These are phyloP conservation scores for Fonsecaea pedrosoi DNA, from an alignment of 2,329 filamentous ascomycete species.

Conservation along the genomic window DNA sequence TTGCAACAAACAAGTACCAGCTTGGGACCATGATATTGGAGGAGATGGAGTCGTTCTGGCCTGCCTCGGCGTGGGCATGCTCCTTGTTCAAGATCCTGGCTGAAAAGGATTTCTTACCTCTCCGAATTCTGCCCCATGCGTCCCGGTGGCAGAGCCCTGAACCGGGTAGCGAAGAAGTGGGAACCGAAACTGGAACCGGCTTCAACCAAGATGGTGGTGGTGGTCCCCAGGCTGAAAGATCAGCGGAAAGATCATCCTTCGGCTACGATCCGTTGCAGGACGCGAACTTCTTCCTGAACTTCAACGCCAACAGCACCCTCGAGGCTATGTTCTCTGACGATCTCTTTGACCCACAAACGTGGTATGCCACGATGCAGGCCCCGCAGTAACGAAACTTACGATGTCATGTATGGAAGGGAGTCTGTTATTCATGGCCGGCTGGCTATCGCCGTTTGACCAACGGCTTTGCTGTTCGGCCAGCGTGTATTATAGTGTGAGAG, in stretches of 20 bases:
- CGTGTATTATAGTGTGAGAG: no score
- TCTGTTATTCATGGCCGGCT: not conserved
- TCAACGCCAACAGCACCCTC: not conserved
- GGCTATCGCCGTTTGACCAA: no score
- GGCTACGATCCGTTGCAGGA: not conserved
- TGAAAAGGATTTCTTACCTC: not conserved
- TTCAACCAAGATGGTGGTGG: not conserved
- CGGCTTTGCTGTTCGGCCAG: no score
- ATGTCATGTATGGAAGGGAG: not conserved
- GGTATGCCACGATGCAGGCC: not conserved
- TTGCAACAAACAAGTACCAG: constrained; percentile 8
- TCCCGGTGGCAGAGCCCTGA: not conserved
- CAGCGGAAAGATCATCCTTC: not conserved
- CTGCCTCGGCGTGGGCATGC: constrained; percentile 2
- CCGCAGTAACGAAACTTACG: not conserved
- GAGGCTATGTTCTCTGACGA: not conserved
- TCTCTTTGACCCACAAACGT: not conserved
- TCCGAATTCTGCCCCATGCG: not conserved
- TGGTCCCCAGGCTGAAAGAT: not conserved
- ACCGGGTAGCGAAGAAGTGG: not conserved
- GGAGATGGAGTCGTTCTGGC: not conserved
- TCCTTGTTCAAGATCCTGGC: constrained; percentile 4
- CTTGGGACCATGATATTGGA: constrained; percentile 4
- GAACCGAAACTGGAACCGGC: not conserved
- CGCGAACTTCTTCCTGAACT: not conserved